Evolutionary conservation across 495 filamentous ascomycete genomes (phyloP).

Genomic region (Penicillium coprophilum): DNA sequence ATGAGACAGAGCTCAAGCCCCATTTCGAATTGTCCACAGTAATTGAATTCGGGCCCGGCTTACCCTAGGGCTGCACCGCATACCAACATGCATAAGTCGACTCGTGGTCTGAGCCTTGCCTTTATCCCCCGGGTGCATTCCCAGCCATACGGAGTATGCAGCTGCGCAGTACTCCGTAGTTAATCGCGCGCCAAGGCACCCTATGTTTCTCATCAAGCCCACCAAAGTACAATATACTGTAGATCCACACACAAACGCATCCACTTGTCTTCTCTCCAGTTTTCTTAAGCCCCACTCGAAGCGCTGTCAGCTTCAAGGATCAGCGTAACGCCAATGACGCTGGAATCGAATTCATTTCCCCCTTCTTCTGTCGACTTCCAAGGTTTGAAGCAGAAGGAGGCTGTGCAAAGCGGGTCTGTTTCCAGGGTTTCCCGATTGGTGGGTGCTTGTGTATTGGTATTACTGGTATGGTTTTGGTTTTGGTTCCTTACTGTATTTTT

Average conservation of each 20-base stretch:
- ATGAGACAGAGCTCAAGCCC: background rate
- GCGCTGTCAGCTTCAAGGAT: conserved; percentile 21
- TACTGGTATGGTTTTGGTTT: conserved; percentile 15
- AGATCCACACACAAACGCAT: conserved; percentile 4
- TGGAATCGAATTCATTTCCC: conserved; percentile 20
- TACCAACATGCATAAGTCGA: conserved; percentile 1
- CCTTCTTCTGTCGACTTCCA: conserved; percentile 22
- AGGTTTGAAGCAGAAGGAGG: conserved; percentile 31
- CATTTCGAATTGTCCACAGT: conserved; percentile 5
- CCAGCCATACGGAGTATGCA: background rate
- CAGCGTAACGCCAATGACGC: conserved; percentile 27
- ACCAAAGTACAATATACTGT: background rate
- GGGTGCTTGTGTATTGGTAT: conserved; percentile 19
- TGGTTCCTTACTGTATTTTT: conserved; percentile 12
- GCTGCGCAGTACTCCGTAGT: background rate
- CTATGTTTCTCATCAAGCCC: conserved; percentile 8
- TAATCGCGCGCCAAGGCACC: conserved; percentile 25
- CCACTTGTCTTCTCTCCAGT: conserved; percentile 9
- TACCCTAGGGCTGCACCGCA: conserved; percentile 10
- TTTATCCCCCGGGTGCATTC: background rate
- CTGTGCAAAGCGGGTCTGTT: conserved; percentile 35
- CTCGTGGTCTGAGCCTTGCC: background rate
- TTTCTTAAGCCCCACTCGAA: background rate
- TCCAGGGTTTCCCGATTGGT: conserved; percentile 29
- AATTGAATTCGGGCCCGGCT: background rate